Conservation (phyloP, 1,284 basidiomycete species). For the Trichosporon inkin region DNA sequence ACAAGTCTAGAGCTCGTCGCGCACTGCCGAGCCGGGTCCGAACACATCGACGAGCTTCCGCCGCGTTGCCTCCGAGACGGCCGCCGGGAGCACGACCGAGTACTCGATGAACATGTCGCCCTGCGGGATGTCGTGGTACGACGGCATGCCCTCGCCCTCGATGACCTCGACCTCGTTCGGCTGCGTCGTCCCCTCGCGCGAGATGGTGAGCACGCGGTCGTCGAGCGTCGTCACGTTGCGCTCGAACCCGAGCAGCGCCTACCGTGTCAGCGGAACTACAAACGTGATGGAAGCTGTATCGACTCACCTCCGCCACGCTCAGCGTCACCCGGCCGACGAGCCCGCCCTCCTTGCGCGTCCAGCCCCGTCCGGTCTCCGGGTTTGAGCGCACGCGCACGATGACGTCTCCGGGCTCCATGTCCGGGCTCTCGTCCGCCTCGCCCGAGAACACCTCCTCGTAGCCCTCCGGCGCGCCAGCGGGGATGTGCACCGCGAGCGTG, state of each 20-base stretch:
- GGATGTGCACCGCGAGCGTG: slow-evolving; percentile 71
- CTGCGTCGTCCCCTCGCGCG: slow-evolving; percentile 75
- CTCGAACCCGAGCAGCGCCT: slow-evolving; percentile 51
- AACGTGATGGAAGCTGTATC: neutral
- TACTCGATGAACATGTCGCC: slow-evolving; percentile 90
- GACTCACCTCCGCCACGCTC: slow-evolving; percentile 74
- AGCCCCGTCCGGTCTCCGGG: slow-evolving; percentile 58
- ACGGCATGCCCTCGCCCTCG: slow-evolving; percentile 82
- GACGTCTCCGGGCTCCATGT: slow-evolving; percentile 88
- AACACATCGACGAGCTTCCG: neutral
- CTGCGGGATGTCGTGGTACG: slow-evolving; percentile 59
- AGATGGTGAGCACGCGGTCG: slow-evolving; percentile 70
- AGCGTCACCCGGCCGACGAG: slow-evolving; percentile 86
- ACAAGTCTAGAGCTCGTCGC: slow-evolving; percentile 31
- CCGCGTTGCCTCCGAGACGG: slow-evolving; percentile 62
- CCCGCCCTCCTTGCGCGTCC: slow-evolving; percentile 78
- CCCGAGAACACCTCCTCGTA: slow-evolving; percentile 87
- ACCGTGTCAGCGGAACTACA: neutral
- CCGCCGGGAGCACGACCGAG: slow-evolving; percentile 74
- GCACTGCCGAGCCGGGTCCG: neutral
- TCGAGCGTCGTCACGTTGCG: slow-evolving; percentile 85
- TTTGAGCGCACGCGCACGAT: slow-evolving; percentile 73
- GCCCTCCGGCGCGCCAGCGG: slow-evolving; percentile 84
- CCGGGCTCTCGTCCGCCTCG: slow-evolving; percentile 86
- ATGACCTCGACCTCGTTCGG: slow-evolving; percentile 86